Evolutionary conservation across 495 filamentous ascomycete genomes (phyloP).

Genomic region (Cercophora sp.): DNA sequence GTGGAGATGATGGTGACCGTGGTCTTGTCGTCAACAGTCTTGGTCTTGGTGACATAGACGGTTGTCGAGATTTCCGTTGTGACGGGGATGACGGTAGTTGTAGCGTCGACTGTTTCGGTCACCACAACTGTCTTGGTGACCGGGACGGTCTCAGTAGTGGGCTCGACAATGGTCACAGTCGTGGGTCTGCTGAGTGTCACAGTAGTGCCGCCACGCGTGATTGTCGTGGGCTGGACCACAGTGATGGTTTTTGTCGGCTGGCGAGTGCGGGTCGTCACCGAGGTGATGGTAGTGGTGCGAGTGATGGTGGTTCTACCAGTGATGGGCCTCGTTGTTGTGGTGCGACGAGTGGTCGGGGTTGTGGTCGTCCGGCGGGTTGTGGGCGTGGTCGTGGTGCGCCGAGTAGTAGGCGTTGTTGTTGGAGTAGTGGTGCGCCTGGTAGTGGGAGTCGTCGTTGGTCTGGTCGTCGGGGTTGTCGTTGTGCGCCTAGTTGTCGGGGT

Average conservation of each 20-base stretch:
- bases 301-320: not conserved
- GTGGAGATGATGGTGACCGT: slow-evolving; percentile 9
- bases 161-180: not conserved
- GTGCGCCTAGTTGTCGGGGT: too few relatives aligned
- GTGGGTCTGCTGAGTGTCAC: too few relatives aligned
- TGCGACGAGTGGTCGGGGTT: not conserved
- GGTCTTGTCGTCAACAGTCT: not conserved
- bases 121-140: not conserved
- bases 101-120: not conserved
- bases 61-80: not conserved
- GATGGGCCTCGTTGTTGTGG: not conserved
- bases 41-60: not conserved
- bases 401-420: not conserved
- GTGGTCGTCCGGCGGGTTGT: not conserved
- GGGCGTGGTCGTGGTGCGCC: not conserved
- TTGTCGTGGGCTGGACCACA: not conserved
- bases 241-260: too few relatives aligned
- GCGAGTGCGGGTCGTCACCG: not conserved
- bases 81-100: not conserved
- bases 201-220: not conserved
- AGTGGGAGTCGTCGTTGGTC: not conserved
- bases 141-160: not conserved
- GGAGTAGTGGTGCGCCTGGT: not conserved
- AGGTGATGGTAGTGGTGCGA: not conserved
- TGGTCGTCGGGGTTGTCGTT: not conserved